Percentiles rank a stretch among this genome's conserved stretches.
phyloP scores from a whole-genome alignment of 495 filamentous ascomycete species.

The Acidiella bohemica region DNA sequence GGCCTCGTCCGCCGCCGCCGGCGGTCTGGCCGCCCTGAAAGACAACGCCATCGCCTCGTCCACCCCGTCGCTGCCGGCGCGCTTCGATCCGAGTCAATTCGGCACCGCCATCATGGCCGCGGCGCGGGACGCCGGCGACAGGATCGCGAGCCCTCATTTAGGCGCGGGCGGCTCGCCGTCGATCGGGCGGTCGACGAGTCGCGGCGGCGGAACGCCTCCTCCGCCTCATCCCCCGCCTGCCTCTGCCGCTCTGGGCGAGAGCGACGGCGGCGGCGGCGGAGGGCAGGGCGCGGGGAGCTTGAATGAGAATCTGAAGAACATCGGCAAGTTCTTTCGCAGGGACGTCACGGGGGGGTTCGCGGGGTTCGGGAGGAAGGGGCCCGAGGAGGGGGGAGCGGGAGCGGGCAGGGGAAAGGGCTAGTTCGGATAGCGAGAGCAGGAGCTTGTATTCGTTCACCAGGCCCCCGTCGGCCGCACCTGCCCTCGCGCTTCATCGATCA shows the following conservation, averaged over 20 bases:
- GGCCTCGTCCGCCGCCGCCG: slow-evolving; percentile 10
- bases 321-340: slow-evolving; percentile 89
- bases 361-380: slow-evolving; percentile 35
- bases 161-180: slow-evolving; percentile 20
- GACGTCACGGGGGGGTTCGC: slow-evolving; percentile 80
- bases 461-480: no score
- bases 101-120: slow-evolving; percentile 64
- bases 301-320: slow-evolving; percentile 84
- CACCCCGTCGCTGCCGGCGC: slow-evolving; percentile 20
- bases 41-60: slow-evolving; percentile 5
- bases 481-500: no score
- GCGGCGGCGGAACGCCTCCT: slow-evolving; percentile 21
- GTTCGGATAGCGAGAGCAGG: no score
- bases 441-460: no score
- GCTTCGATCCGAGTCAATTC: slow-evolving; percentile 64
- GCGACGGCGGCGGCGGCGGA: slow-evolving; percentile 20
- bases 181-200: slow-evolving; percentile 17
- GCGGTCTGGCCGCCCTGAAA: slow-evolving; percentile 12
- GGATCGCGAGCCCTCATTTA: slow-evolving; percentile 54
- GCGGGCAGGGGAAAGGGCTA: no score
- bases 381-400: no score
- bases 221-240: slow-evolving; percentile 4
- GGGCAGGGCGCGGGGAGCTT: slow-evolving; percentile 40
- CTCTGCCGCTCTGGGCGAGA: slow-evolving; percentile 24
- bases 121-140: slow-evolving; percentile 80